Evolutionary conservation across 176 grass and related monocot species (phyloP), one percentile per base, ranked within the genome.

Genomic region (Eremochloa ophiuroides): DNA sequence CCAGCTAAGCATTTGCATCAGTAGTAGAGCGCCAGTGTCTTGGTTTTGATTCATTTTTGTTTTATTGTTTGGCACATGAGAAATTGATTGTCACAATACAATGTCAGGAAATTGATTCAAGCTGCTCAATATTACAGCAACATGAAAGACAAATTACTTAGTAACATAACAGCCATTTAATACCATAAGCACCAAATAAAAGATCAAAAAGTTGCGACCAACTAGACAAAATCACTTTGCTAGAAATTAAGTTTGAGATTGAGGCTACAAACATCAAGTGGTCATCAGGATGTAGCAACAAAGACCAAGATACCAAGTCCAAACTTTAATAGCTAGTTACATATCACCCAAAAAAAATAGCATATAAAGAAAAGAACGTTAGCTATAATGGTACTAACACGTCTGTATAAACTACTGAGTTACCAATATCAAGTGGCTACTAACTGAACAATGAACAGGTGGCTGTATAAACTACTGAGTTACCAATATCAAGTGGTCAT

Each of bases 391-490:
- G 60, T 17, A 66, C 20, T 69, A 44, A 27, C 55, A 7, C 35
- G 79, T 53, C 20, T 80, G 35, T 39, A 35, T 69, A 77, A 34
- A 46, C 72, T 18, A 44, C 27, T 28, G 1, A 13, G 55, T 30
- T 62, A 65, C 3, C 31, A 55, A 80, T 65, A 66, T 80, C 66
- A 41, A 80, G 22, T n/a, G n/a, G n/a, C n/a, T n/a, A 72, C 55
- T 16, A 28, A 47, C 60, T 35, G 28, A 17, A 68, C 22, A 66
- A 66, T 61, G 29, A 82, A 76, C 18, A 10, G 43, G 25, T 39
- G 28, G 6, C 0, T 38, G 22, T 41, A 66, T 35, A 68, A 77
- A 74, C 38, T 15, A 82, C 39, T 50, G 69, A 75, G 30, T 68
- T 28, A 38, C n/a, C 46, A 79, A 28, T 79, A 80, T 29, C 43